Evolutionary conservation across 192 early-diverging fungal genomes (phyloP).

Genomic region (Linnemannia exigua): DNA sequence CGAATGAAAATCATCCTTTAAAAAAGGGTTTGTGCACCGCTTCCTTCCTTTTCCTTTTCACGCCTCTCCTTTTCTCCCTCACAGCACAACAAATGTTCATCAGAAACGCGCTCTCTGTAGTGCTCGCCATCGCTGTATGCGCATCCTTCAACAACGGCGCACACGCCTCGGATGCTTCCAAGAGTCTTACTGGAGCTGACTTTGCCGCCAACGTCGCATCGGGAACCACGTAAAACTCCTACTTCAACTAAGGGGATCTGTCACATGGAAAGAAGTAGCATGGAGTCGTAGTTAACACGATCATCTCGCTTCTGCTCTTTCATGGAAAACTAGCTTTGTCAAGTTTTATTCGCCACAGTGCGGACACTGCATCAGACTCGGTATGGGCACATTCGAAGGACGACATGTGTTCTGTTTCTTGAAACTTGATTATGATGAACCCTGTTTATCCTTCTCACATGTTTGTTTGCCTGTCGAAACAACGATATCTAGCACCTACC

Average conservation of each 20-base stretch:
- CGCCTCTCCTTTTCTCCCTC: background rate
- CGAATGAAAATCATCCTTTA: background rate
- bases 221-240: constrained; percentile 61
- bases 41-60: background rate
- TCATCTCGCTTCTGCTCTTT: background rate
- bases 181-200: constrained; percentile 55
- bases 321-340: constrained; percentile 61
- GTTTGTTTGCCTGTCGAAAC: background rate
- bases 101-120: constrained; percentile 30
- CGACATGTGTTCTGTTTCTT: too few species aligned
- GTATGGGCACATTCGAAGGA: constrained; percentile 25
- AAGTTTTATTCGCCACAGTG: constrained; percentile 66
- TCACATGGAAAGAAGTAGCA: constrained; percentile 1
- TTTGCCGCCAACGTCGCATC: constrained; percentile 60
- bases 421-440: background rate
- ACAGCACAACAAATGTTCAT: constrained; percentile 21
- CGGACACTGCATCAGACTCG: constrained; percentile 58
- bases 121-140: constrained; percentile 37
- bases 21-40: background rate
- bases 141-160: constrained; percentile 28
- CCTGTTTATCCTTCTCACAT: background rate
- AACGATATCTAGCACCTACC: constrained; percentile 54
- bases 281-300: background rate
- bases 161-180: constrained; percentile 58
- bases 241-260: background rate